phyloP scores from a whole-genome alignment of 1,284 basidiomycete species.

The Ustilago hordei region DNA sequence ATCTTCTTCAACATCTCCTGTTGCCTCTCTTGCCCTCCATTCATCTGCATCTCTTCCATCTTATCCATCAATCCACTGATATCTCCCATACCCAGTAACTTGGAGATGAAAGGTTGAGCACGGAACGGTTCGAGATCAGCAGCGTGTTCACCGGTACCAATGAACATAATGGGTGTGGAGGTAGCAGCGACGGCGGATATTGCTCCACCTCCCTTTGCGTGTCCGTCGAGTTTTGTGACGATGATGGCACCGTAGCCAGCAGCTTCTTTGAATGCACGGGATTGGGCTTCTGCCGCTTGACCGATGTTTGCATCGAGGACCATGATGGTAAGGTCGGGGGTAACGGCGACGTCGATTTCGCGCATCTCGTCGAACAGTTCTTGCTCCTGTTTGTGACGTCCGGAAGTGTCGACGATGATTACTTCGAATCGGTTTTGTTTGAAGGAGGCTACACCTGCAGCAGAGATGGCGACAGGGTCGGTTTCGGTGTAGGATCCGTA shows the following conservation, averaged over 20 bases:
- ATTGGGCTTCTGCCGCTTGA: constrained; percentile 96
- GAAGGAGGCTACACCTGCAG: constrained; percentile 94
- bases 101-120: constrained; percentile 96
- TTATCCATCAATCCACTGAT: constrained; percentile 92
- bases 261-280: constrained; percentile 95
- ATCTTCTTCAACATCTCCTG: constrained; percentile 99
- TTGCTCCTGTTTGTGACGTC: constrained; percentile 95
- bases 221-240: constrained; percentile 99
- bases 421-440: constrained; percentile 98
- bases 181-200: constrained; percentile 99
- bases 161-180: constrained; percentile 97
- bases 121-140: constrained; percentile 95
- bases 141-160: constrained; percentile 96
- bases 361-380: constrained; percentile 99
- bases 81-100: constrained; percentile 93
- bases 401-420: constrained; percentile 98
- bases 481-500: constrained; percentile 99
- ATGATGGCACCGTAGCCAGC: constrained; percentile 98
- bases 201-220: constrained; percentile 98
- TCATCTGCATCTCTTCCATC: constrained; percentile 72
- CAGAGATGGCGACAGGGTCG: constrained; percentile 93
- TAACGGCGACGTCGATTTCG: constrained; percentile 90
- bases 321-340: constrained; percentile 76
- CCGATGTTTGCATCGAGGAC: constrained; percentile 75
- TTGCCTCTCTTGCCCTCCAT: constrained; percentile 83